These are phyloP conservation scores for Didymellaceae sp. DNA, from an alignment of 2,329 filamentous ascomycete species.

Conservation along the genomic window DNA sequence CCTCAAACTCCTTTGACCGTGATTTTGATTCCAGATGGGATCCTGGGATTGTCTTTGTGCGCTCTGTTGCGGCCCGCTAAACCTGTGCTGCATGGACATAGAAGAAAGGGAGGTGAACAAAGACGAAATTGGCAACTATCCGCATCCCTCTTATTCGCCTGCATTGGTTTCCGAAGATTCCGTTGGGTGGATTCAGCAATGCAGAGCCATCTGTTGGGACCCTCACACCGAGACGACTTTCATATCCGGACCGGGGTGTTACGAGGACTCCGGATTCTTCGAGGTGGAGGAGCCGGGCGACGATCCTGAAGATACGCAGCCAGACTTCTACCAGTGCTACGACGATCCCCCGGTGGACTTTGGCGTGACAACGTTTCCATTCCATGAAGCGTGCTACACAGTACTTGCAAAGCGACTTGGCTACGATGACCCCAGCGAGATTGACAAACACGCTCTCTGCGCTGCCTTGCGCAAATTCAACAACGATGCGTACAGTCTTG, in stretches of 20 bases:
- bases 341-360: slow-evolving; percentile 1
- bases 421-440: background rate
- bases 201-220: slow-evolving; percentile 25
- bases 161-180: slow-evolving; percentile 12
- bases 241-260: slow-evolving; percentile 22
- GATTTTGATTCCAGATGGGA: slow-evolving; percentile 13
- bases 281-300: slow-evolving; percentile 1
- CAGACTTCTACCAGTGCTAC: slow-evolving; percentile 10
- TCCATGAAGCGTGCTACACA: slow-evolving; percentile 28
- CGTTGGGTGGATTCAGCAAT: slow-evolving; percentile 20
- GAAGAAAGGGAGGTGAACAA: slow-evolving; percentile 14
- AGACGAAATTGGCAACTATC: background rate
- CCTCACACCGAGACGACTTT: slow-evolving; percentile 18
- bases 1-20: background rate
- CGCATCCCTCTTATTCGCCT: too few species aligned
- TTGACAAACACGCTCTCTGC: slow-evolving; percentile 27
- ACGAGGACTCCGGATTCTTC: slow-evolving; percentile 18
- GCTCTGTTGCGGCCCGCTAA: slow-evolving; percentile 21
- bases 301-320: slow-evolving; percentile 20
- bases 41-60: slow-evolving; percentile 31
- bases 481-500: slow-evolving; percentile 2
- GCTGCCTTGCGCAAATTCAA: background rate
- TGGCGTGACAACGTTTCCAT: slow-evolving; percentile 17
- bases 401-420: slow-evolving; percentile 24
- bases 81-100: slow-evolving; percentile 2